phyloP scores from a whole-genome alignment of 495 filamentous ascomycete genomes.

The Hyaloscypha finlandica region DNA sequence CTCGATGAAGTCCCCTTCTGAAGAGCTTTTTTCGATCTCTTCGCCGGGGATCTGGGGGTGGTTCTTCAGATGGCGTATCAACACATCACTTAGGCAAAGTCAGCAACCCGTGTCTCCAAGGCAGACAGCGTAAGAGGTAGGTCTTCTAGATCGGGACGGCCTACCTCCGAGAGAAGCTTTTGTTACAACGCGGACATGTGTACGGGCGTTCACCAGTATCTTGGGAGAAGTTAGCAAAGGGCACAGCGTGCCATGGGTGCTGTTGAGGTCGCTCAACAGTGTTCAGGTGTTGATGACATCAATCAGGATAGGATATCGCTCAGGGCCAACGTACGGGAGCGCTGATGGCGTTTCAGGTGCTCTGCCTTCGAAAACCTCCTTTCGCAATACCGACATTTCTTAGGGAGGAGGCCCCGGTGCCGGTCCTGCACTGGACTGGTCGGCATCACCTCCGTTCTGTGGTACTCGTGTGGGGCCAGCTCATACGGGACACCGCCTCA shows the following conservation, averaged over 20 bases:
- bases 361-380: slow-evolving; percentile 56
- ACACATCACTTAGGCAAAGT: slow-evolving; percentile 45
- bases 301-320: background rate
- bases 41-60: slow-evolving; percentile 33
- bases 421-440: slow-evolving; percentile 15
- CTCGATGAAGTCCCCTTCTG: slow-evolving; percentile 26
- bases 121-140: background rate
- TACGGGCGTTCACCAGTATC: slow-evolving; percentile 58
- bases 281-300: background rate
- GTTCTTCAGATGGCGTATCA: slow-evolving; percentile 50
- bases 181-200: slow-evolving; percentile 53
- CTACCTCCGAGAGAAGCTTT: slow-evolving; percentile 56
- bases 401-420: slow-evolving; percentile 37
- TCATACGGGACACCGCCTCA: background rate
- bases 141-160: background rate
- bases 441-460: slow-evolving; percentile 12
- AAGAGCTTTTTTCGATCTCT: slow-evolving; percentile 30
- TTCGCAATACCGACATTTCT: slow-evolving; percentile 54
- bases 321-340: slow-evolving; percentile 46
- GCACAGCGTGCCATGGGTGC: background rate
- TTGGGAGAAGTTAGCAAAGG: slow-evolving; percentile 22
- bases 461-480: slow-evolving; percentile 17
- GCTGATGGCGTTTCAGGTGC: slow-evolving; percentile 56
- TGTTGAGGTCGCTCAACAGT: background rate
- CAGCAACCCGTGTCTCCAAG: background rate